Evolutionary conservation across 2,329 filamentous ascomycete genomes (phyloP), one percentile per base, ranked within the genome.

Genomic region (Phialophora chinensis): DNA sequence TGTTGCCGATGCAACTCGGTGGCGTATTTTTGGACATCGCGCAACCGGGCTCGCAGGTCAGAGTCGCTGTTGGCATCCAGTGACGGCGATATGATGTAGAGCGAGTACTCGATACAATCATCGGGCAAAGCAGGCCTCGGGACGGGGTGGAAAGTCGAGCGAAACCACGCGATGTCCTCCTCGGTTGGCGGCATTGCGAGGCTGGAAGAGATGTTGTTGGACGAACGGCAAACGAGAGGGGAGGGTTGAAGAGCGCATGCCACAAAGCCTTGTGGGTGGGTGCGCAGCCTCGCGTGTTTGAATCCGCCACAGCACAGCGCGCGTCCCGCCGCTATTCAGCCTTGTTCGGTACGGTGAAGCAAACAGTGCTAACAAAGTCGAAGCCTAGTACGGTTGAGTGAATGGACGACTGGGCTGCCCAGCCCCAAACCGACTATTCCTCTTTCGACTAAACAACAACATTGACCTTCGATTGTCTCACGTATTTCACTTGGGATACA

Each of bases 81-180:
- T 66, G 82, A 81, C 17, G 83, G 75, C 67, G 91, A 85, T 68
- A 94, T 80, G 60, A 92, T 78, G 75, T 93, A 91, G 29, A 97
- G 82, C 62, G 90, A 87, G 77, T 97, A 97, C 77, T 96, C 91
- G 61, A 96, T 88, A 69, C 88, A 91, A 77, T 96, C 93, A 58
- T 97, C 93, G 0, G 92, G 88, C 0, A 96, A 82, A 66, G 84
- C 81, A 11, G 80, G 80, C 75, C 87, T 90, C 0, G 88, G 87
- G 68, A 90, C 88, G 44, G 86, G 85, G 70, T 82, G 84, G 67
- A 90, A 90, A 2, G 86, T 88, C 71, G 88, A 87, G 60, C 85
- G 86, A 66, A 90, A 88, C 82, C 86, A 89, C 67, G 87, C 87
- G 66, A 89, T 80, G 71, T 87, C 86, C 72, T 90, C 85, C 69